A percentile compares a stretch with the other conserved stretches of the same genome.
Evolutionary conservation across 176 grass and related monocot genomes (phyloP).

Genomic region (Elymus sibiricus): DNA sequence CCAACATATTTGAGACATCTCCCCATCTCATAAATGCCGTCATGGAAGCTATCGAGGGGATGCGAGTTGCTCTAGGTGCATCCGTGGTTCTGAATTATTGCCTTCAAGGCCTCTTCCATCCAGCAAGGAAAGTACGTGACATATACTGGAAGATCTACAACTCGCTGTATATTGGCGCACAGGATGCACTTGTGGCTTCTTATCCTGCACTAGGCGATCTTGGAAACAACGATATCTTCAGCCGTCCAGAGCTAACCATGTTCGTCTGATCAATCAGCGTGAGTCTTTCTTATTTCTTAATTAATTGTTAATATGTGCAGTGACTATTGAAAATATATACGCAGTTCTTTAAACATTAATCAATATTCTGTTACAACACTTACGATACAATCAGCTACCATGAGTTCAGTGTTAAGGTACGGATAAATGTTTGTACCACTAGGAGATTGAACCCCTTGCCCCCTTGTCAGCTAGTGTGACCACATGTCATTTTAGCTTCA

Average conservation of each 20-base stretch:
- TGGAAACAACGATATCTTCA: conserved; percentile 53
- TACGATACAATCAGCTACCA: neutral
- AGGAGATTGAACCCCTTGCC: no score
- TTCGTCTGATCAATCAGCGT: conserved; percentile 55
- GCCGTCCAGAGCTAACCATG: conserved; percentile 72
- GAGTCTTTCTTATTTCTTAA: conserved; percentile 28
- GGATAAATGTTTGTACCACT: no score
- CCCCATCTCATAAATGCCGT: conserved; percentile 93
- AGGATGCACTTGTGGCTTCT: conserved; percentile 78
- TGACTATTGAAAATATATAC: neutral
- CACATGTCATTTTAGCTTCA: neutral
- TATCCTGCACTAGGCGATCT: conserved; percentile 61
- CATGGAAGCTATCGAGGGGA: conserved; percentile 86
- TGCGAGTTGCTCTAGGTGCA: conserved; percentile 86
- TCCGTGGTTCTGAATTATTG: conserved; percentile 90
- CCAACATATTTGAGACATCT: conserved; percentile 93
- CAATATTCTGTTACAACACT: neutral
- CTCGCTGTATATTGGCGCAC: conserved; percentile 79
- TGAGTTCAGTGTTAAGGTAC: neutral
- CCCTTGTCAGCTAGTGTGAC: neutral
- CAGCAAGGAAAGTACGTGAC: conserved; percentile 85
- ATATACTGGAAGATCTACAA: conserved; percentile 99
- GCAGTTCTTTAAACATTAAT: neutral
- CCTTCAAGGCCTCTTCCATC: conserved; percentile 91
- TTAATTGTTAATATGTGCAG: neutral